Evolutionary conservation across 345 rosid genomes (phyloP).

Genomic region (Dipteronia dyeriana): DNA sequence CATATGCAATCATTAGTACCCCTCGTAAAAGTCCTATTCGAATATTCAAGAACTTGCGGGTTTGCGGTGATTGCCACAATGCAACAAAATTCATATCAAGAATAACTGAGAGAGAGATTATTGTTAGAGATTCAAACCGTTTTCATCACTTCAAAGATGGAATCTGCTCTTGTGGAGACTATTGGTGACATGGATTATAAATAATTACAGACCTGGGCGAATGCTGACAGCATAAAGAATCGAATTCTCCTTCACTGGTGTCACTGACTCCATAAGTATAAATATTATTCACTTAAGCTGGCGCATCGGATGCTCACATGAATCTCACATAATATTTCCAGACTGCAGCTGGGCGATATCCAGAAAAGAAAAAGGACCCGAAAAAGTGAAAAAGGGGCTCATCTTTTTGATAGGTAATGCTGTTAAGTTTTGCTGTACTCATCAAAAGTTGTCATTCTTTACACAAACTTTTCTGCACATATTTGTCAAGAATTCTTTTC

Average conservation of each 20-base stretch:
- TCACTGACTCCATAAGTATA: background rate
- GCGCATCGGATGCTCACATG: background rate
- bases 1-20: constrained; percentile 47
- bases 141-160: constrained; percentile 62
- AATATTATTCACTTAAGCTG: constrained; percentile 7
- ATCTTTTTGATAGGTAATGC: background rate
- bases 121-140: constrained; percentile 46
- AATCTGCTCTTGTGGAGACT: constrained; percentile 58
- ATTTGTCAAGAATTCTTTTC: background rate
- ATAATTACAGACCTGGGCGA: background rate
- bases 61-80: constrained; percentile 50
- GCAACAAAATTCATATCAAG: constrained; percentile 38
- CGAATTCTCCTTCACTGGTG: background rate
- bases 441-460: constrained; percentile 7
- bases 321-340: constrained; percentile 3
- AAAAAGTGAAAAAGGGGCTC: background rate
- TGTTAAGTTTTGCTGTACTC: background rate
- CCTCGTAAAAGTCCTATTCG: constrained; percentile 42
- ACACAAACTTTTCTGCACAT: background rate
- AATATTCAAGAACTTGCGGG: constrained; percentile 58
- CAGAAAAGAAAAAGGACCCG: background rate
- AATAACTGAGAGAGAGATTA: constrained; percentile 37
- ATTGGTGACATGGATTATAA: constrained; percentile 36
- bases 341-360: background rate
- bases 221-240: constrained; percentile 1